Base-by-base conservation (phyloP, 345 rosid genomes). In the Excoecaria cochinchinensis region DNA sequence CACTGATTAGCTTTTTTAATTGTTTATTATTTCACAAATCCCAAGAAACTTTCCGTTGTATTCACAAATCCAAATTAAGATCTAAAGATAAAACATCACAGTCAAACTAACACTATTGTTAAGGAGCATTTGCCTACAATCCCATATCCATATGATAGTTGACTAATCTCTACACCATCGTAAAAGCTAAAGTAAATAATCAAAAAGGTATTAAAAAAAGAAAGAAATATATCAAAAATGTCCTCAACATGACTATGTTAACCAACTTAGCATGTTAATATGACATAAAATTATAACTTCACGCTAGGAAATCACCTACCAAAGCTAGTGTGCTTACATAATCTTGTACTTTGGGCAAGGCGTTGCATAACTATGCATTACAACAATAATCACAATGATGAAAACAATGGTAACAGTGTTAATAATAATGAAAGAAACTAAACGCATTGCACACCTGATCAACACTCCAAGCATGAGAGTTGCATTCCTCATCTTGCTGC, bases 401-500 rank as follows among this genome's bases (percentile, higher is more conserved):
- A 53, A 14, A 40, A 21, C 24, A 22, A 58, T 71, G 42, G 46
- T 40, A 51, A 78, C 4, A 5, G 12, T 50, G 46, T 59, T 14
- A 3, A 21, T 31, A 58, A 74, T 40, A 40, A 65, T 11, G 48
- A 40, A 22, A 72, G 47, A 22, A 80, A 24, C 15, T 14, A 72
- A 67, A 59, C 62, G 69, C 58, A 21, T 68, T 67, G 50, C 70
- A 70, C 83, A 90, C 97, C 92, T 85, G 83, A 77, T 58, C 76
- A 56, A 85, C 68, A 58, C 72, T 81, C 75, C 71, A 74, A 66
- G 77, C 77, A 75, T 72, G 80, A 81, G 91, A 85, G 38, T 86
- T 83, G 87, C 87, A 77, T 75, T 86, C 91, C 42, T 81, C 88
- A 60, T 79, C 85, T 67, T 72, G 80, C 79, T 77, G 89, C 84